Evolutionary conservation across 2,329 filamentous ascomycete genomes (phyloP).

Genomic region (Fusarium clavum): DNA sequence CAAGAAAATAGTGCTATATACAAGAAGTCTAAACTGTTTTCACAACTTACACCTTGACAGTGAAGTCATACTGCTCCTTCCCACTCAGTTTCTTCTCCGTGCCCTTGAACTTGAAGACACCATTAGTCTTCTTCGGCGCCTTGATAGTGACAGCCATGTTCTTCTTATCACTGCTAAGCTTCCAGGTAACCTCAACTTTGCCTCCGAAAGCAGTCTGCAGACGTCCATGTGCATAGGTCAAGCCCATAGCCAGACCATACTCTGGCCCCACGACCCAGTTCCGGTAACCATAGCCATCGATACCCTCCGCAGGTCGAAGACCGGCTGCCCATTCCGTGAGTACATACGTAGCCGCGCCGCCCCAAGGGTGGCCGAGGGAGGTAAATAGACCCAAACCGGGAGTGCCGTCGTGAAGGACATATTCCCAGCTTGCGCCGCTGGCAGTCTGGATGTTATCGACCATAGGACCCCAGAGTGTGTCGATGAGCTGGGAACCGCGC

Average conservation of each 20-base stretch:
- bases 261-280: conserved; percentile 13
- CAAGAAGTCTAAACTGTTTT: not conserved
- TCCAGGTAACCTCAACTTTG: not conserved
- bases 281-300: conserved; percentile 1
- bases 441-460: conserved; percentile 3
- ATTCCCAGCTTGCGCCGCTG: conserved; percentile 14
- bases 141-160: not conserved
- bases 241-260: conserved; percentile 2
- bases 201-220: conserved; percentile 1
- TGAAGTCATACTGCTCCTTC: conserved; percentile 1
- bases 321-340: conserved; percentile 13
- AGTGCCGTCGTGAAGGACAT: not conserved
- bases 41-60: not conserved
- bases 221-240: not conserved
- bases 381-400: conserved; percentile 8
- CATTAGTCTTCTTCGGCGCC: conserved; percentile 2
- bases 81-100: not conserved
- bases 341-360: conserved; percentile 10
- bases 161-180: not conserved
- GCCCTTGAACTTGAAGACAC: not conserved
- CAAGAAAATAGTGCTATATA: not conserved
- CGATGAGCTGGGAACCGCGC: conserved; percentile 2
- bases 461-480: conserved; percentile 11
- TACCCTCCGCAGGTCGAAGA: not conserved
- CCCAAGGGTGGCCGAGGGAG: conserved; percentile 4